Evolutionary conservation across 345 rosid species (phyloP).

Genomic region (Hirschfeldia incana): DNA sequence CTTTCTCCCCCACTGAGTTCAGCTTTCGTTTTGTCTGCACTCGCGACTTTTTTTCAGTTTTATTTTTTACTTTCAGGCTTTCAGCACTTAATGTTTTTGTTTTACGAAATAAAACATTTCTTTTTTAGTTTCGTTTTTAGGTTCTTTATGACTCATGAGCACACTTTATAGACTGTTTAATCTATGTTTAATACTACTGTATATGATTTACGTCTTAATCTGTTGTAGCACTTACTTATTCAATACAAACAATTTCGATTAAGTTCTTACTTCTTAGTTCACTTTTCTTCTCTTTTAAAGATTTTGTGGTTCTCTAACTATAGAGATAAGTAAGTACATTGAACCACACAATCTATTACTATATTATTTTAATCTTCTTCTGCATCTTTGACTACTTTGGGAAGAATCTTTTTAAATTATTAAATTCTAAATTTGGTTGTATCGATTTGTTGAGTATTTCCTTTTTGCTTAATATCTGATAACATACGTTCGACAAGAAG

Average conservation of each 20-base stretch:
- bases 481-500: neutral
- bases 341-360: constrained; percentile 14
- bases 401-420: constrained; percentile 6
- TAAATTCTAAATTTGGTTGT: neutral
- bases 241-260: neutral
- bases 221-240: constrained; percentile 2
- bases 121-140: constrained; percentile 1
- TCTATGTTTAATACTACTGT: neutral
- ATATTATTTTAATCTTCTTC: constrained; percentile 9
- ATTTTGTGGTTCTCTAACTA: neutral
- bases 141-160: neutral
- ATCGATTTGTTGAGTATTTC: neutral
- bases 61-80: neutral
- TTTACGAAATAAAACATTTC: neutral
- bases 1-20: constrained; percentile 5
- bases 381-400: constrained; percentile 28
- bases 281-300: neutral
- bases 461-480: neutral
- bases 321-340: constrained; percentile 13
- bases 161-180: neutral
- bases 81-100: neutral
- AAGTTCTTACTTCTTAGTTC: constrained; percentile 21
- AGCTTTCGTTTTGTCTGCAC: constrained; percentile 25
- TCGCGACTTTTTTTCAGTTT: constrained; percentile 1
- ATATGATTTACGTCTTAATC: constrained; percentile 2